These are phyloP conservation scores for Neurospora sp. DNA, from an alignment of 2,329 filamentous ascomycete genomes.

Conservation along the genomic window DNA sequence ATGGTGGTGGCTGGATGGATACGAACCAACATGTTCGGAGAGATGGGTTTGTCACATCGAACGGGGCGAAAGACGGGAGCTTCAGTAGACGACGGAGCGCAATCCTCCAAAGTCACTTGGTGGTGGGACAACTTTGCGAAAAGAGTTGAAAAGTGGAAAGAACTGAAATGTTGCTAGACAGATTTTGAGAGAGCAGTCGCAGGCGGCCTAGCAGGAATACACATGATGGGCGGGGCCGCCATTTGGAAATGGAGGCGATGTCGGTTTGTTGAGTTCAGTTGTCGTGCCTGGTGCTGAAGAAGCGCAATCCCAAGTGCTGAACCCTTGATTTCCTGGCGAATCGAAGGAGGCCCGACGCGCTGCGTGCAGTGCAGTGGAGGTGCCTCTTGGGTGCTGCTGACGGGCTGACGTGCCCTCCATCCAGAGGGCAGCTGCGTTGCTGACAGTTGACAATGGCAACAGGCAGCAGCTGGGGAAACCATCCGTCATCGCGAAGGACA, in stretches of 20 bases:
- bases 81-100: neutral
- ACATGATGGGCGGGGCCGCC: neutral
- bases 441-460: neutral
- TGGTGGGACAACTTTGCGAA: neutral
- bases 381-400: neutral
- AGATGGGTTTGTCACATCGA: slow-evolving; percentile 14
- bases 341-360: neutral
- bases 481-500: neutral
- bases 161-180: neutral
- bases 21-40: slow-evolving; percentile 20
- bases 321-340: neutral
- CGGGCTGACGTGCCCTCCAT: neutral
- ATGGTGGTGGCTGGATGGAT: slow-evolving; percentile 13
- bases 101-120: neutral
- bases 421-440: neutral
- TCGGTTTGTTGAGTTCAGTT: neutral
- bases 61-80: neutral
- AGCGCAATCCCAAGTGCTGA: neutral
- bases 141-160: neutral
- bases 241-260: neutral
- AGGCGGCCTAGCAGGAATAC: neutral
- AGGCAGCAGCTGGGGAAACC: neutral
- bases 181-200: neutral
- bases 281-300: neutral
- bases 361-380: neutral